These are phyloP conservation scores for Ceratobasidium theobromae DNA, from an alignment of 1,284 basidiomycete genomes.

Conservation along the genomic window DNA sequence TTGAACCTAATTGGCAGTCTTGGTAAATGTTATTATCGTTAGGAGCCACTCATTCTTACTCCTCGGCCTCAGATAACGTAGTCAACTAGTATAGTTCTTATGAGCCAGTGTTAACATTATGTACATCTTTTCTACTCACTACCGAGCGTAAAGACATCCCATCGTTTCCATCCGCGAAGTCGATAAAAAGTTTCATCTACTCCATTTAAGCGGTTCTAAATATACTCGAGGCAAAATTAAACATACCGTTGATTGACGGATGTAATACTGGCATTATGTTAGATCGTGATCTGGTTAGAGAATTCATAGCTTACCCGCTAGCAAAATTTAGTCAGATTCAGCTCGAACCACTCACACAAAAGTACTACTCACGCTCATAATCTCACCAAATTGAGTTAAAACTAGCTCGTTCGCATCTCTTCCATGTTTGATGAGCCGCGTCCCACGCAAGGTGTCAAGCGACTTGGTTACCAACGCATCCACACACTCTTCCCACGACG, in stretches of 20 bases:
- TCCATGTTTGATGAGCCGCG: conserved; percentile 56
- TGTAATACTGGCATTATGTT: conserved; percentile 58
- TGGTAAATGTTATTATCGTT: not conserved
- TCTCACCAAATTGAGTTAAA: conserved; percentile 74
- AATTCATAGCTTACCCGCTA: conserved; percentile 19
- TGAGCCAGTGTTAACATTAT: not conserved
- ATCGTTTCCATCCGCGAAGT: conserved; percentile 2
- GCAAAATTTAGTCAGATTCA: not conserved
- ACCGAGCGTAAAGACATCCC: conserved; percentile 16
- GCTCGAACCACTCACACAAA: not conserved
- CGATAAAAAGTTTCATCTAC: conserved; percentile 18
- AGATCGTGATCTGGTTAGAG: not conserved
- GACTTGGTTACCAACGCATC: conserved; percentile 72
- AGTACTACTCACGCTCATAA: conserved; percentile 66
- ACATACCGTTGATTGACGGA: conserved; percentile 64
- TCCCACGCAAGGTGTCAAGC: conserved; percentile 57
- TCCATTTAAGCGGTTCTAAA: not conserved
- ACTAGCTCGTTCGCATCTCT: conserved; percentile 48
- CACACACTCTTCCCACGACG: conserved; percentile 65
- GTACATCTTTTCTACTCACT: not conserved
- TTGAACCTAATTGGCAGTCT: conserved; percentile 52
- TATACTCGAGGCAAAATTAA: not conserved
- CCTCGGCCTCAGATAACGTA: conserved; percentile 59
- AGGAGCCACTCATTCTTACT: conserved; percentile 50
- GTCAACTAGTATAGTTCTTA: conserved; percentile 30